Evolutionary conservation across 106 monocot genomes (phyloP).

Genomic region (Dactylorhiza incarnata): DNA sequence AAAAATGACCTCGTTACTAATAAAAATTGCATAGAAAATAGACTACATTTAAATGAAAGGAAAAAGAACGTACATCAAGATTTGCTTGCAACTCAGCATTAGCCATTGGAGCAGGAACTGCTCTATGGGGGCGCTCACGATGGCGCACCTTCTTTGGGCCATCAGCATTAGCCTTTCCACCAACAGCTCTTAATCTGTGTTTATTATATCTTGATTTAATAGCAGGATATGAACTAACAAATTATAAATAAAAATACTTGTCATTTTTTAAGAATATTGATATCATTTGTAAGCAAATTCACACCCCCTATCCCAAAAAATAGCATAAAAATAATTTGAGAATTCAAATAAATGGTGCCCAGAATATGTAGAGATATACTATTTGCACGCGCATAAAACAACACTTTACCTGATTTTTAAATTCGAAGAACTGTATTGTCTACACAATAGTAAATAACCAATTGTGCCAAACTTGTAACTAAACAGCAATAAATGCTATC

Average conservation of each 20-base stretch:
- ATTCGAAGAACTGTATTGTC: background rate
- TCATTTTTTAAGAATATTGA: background rate
- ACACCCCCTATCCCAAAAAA: background rate
- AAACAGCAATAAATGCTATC: background rate
- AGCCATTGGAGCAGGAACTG: slow-evolving; percentile 54
- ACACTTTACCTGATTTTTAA: background rate
- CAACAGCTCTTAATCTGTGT: slow-evolving; percentile 42
- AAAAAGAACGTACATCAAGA: slow-evolving; percentile 48
- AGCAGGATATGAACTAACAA: background rate
- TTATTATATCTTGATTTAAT: slow-evolving; percentile 4
- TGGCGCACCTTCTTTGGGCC: slow-evolving; percentile 45
- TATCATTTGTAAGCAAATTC: background rate
- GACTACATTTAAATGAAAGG: background rate
- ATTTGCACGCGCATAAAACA: background rate
- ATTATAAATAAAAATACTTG: too few relatives aligned
- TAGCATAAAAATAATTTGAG: background rate
- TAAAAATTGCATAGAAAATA: background rate
- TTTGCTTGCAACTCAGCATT: slow-evolving; percentile 76
- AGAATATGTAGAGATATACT: background rate
- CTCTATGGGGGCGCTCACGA: slow-evolving; percentile 40
- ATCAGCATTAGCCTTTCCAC: slow-evolving; percentile 45
- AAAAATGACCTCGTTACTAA: too few relatives aligned
- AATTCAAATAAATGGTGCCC: background rate
- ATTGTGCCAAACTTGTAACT: background rate
- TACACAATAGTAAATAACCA: background rate